These are phyloP conservation scores for Ilyonectria robusta DNA, from an alignment of 2,329 filamentous ascomycete species.

Conservation along the genomic window DNA sequence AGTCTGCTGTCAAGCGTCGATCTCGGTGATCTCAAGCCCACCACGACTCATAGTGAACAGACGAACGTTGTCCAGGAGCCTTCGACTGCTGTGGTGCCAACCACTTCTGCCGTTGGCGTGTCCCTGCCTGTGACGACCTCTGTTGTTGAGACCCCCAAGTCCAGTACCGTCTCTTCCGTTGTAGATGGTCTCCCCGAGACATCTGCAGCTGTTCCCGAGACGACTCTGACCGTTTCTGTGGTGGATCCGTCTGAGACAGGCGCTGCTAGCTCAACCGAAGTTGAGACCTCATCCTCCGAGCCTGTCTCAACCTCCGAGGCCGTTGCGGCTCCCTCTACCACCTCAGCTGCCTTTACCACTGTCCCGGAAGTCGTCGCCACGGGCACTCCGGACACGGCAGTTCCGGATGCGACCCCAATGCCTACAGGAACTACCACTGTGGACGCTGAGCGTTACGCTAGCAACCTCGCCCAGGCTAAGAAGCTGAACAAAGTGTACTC, in stretches of 20 bases:
- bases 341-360: constrained; percentile 32
- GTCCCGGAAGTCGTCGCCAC: constrained; percentile 28
- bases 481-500: constrained; percentile 64
- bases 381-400: constrained; percentile 50
- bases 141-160: constrained; percentile 23
- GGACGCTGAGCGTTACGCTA: constrained; percentile 57
- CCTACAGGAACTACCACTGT: constrained; percentile 58
- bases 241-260: constrained; percentile 33
- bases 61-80: constrained; percentile 26
- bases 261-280: constrained; percentile 22
- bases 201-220: constrained; percentile 23
- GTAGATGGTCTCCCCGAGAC: constrained; percentile 11
- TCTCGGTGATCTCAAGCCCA: constrained; percentile 42
- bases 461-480: constrained; percentile 61
- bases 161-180: constrained; percentile 15
- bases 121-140: constrained; percentile 14
- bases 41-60: constrained; percentile 20
- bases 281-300: constrained; percentile 29
- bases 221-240: constrained; percentile 37
- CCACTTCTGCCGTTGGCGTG: constrained; percentile 24
- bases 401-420: constrained; percentile 60
- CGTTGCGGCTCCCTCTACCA: constrained; percentile 21
- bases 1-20: constrained; percentile 39
- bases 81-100: constrained; percentile 19
- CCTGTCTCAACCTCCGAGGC: constrained; percentile 28